phyloP scores from a whole-genome alignment of 352 stramenopile species.

The Phytopythium oedochilum region DNA sequence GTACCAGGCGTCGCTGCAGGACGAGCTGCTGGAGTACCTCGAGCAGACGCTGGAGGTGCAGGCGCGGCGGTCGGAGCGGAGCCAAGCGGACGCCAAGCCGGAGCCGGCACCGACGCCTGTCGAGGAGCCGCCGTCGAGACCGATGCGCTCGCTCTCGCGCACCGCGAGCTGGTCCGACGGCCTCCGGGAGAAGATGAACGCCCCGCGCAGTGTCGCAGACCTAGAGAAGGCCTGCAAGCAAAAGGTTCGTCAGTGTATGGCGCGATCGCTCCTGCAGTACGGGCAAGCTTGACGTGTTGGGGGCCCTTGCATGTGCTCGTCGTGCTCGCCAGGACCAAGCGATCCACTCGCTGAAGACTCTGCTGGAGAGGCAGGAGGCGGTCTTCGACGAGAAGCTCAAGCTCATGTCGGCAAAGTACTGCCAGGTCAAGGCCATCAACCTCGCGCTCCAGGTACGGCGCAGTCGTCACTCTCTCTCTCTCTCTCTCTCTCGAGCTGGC shows the following conservation, averaged over 20 bases:
- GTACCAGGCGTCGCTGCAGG: constrained; percentile 36
- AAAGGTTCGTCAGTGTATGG: constrained; percentile 34
- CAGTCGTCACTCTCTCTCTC: background rate
- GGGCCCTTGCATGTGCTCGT: background rate
- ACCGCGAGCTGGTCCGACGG: constrained; percentile 5
- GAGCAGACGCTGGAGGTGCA: constrained; percentile 28
- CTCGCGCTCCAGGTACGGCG: constrained; percentile 57
- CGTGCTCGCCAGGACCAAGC: constrained; percentile 44
- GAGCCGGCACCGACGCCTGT: background rate
- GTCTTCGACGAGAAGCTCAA: constrained; percentile 71
- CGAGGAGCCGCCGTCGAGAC: background rate
- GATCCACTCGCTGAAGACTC: constrained; percentile 51
- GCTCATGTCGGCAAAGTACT: constrained; percentile 65
- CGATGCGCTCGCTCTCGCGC: background rate
- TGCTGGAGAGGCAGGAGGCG: constrained; percentile 65
- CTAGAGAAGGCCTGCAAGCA: constrained; percentile 71
- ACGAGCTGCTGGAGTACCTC: constrained; percentile 48
- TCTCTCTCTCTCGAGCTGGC: too few relatives aligned
- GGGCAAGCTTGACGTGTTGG: background rate
- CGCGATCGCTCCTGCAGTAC: background rate
- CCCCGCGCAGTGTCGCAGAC: constrained; percentile 41
- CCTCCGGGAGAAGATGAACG: constrained; percentile 13
- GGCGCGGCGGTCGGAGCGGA: background rate
- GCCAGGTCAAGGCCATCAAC: constrained; percentile 79
- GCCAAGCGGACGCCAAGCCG: background rate